A percentile compares a stretch with the other conserved stretches of the same genome.
Conservation (phyloP, 73 alveolate genomes). For the Tetrahymena malaccensis region DNA sequence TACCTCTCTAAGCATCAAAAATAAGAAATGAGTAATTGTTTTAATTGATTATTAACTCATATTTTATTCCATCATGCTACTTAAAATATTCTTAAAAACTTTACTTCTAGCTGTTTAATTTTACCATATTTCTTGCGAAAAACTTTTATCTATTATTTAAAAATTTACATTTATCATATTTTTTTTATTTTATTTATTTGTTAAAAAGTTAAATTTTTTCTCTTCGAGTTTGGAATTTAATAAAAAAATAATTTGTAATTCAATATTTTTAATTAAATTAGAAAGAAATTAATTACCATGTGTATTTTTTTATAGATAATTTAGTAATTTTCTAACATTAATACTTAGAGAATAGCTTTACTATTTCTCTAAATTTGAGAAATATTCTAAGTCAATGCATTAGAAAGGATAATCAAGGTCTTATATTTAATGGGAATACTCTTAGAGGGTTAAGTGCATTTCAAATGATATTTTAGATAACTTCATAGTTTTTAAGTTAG, state of each 20-base stretch:
- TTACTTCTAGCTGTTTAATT: neutral
- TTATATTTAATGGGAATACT: neutral
- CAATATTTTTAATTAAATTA: neutral
- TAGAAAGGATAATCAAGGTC: neutral
- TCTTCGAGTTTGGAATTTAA: neutral
- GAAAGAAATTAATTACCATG: neutral
- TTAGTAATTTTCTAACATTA: neutral
- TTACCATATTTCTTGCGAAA: neutral
- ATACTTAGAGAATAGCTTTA: neutral
- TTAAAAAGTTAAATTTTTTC: neutral
- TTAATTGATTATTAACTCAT: neutral
- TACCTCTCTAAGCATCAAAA: neutral
- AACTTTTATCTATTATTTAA: neutral
- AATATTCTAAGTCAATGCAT: neutral
- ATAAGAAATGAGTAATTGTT: neutral
- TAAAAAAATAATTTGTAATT: neutral
- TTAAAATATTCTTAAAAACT: neutral
- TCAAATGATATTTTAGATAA: neutral
- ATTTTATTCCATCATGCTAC: neutral
- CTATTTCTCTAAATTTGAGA: neutral
- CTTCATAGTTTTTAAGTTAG: neutral
- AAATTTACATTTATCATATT: too few species aligned
- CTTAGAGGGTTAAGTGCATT: neutral
- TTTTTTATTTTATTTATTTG: neutral
- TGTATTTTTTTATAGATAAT: neutral